Evolutionary conservation across 306 rosid genomes (phyloP), one percentile per base, ranked within the genome.

Genomic region (Senna siamea): DNA sequence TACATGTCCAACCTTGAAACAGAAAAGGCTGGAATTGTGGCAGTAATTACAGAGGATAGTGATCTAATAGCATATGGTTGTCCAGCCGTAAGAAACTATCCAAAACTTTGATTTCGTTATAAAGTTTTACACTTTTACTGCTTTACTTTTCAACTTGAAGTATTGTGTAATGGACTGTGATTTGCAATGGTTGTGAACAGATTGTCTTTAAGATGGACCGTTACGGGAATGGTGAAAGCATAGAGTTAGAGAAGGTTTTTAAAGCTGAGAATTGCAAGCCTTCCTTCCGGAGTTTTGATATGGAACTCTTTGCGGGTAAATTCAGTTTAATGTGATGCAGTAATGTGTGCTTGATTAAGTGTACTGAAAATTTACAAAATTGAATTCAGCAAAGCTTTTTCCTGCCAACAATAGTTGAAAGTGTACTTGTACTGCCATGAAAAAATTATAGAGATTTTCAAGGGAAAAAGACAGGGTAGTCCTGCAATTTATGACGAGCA

Each of bases 171-270:
- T 76, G 46, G 37, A 34, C 72, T 73, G 79, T 84, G 72, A 81
- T 71, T 66, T 50, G 51, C 38, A 28, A 67, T 74, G 78, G 22
- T 81, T 85, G 58, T 67, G 55, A 79, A 72, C 88, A 93, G 96
- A 58, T 88, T 76, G 67, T 89, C 69, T 93, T 91, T 58, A 93
- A 93, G 90, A 93, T 93, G 97, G 98, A 93, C 66, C 91, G 92
- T 48, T 61, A 74, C 0, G 96, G 98, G 69, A 91, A 91, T 26
- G 98, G 98, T 2, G 96, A 91, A 76, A 84, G 85, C 80, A 62
- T 93, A 50, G 75, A 84, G 82, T 76, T 91, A 35, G 79, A 89
- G 66, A 88, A 82, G 73, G 79, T 91, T 75, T 84, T 91, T 74
- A 70, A 87, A 47, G 89, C 89, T 7, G 73, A 34, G 37, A 70